A percentile compares a stretch with the other conserved stretches of the same genome.
phyloP scores from a whole-genome alignment of 78 protist species.

The Pigoraptor vietnamica region DNA sequence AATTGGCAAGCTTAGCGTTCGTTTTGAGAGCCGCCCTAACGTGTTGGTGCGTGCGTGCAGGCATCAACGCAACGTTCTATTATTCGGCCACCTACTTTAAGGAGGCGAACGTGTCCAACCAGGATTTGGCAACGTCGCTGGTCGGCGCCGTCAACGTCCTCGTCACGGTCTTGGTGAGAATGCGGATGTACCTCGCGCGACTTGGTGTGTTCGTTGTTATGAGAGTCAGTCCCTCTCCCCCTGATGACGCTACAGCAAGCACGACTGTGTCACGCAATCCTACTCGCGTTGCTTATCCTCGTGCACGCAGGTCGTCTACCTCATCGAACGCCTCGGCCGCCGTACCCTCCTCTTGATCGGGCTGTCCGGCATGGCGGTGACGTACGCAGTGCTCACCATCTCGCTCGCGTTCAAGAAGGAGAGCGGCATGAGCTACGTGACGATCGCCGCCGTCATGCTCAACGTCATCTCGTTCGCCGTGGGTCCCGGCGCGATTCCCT shows the following conservation, averaged over 20 bases:
- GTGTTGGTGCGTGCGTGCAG: slow-evolving; percentile 1
- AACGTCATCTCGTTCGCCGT: slow-evolving; percentile 13
- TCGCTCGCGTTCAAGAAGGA: not conserved
- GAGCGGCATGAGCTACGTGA: not conserved
- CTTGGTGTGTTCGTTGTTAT: not conserved
- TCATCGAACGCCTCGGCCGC: not conserved
- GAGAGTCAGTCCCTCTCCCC: slow-evolving; percentile 10
- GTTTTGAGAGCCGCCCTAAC: no score
- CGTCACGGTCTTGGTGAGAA: slow-evolving; percentile 18
- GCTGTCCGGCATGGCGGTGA: not conserved
- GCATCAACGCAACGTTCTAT: slow-evolving; percentile 30
- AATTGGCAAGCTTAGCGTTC: no score
- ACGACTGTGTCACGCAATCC: not conserved
- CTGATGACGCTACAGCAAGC: no score
- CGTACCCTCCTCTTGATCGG: not conserved
- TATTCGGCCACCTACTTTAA: slow-evolving; percentile 16
- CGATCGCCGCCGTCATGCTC: slow-evolving; percentile 6
- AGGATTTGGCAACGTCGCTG: slow-evolving; percentile 7
- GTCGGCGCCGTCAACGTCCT: slow-evolving; percentile 25
- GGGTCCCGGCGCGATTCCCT: slow-evolving; percentile 41
- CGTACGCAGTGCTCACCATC: not conserved
- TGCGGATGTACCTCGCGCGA: slow-evolving; percentile 1
- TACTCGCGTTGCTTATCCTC: not conserved
- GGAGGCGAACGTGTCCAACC: slow-evolving; percentile 3
- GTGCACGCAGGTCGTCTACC: not conserved